Percentiles rank a stretch among this genome's conserved stretches.
Evolutionary conservation across 2,329 filamentous ascomycete genomes (phyloP).

Genomic region (Sarocladiaceae sp.): DNA sequence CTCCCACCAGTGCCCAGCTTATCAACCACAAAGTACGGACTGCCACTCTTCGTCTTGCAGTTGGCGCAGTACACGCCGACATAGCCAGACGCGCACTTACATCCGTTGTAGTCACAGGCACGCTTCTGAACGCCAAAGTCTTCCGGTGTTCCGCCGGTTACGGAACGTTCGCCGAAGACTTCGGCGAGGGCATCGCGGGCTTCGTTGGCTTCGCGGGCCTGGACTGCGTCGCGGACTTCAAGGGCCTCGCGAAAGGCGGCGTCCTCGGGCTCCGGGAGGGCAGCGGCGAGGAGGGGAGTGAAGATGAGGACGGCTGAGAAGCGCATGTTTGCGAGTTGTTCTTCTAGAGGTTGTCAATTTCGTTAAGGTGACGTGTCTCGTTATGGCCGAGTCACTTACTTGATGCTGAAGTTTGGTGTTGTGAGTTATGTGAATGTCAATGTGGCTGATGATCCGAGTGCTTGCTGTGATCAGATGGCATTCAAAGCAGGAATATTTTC

Average conservation of each 20-base stretch:
- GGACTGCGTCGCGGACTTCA: not conserved
- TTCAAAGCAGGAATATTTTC: not conserved
- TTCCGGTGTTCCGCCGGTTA: not conserved
- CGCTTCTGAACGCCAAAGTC: slow-evolving; percentile 1
- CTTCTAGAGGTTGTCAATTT: not conserved
- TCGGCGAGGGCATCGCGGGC: not conserved
- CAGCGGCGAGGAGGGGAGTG: not conserved
- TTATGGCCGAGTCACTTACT: not conserved
- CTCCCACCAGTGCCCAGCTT: not conserved
- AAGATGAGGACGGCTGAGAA: not conserved
- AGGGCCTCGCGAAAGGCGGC: not conserved
- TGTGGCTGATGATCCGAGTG: not conserved
- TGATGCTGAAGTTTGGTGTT: not conserved
- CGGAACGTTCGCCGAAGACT: not conserved
- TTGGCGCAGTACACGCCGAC: slow-evolving; percentile 1
- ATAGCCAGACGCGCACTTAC: not conserved
- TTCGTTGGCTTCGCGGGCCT: not conserved
- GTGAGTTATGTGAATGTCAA: not conserved
- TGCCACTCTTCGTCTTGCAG: slow-evolving; percentile 1
- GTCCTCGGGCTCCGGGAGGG: not conserved
- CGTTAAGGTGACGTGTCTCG: not conserved
- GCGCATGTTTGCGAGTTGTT: not conserved
- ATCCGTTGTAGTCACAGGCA: not conserved
- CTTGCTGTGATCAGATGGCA: too few species aligned
- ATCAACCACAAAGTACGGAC: not conserved